A percentile compares a stretch with the other conserved stretches of the same genome.
Evolutionary conservation across 208 protist species (phyloP).

Genomic region (Acanthamoeba rhysodes): DNA sequence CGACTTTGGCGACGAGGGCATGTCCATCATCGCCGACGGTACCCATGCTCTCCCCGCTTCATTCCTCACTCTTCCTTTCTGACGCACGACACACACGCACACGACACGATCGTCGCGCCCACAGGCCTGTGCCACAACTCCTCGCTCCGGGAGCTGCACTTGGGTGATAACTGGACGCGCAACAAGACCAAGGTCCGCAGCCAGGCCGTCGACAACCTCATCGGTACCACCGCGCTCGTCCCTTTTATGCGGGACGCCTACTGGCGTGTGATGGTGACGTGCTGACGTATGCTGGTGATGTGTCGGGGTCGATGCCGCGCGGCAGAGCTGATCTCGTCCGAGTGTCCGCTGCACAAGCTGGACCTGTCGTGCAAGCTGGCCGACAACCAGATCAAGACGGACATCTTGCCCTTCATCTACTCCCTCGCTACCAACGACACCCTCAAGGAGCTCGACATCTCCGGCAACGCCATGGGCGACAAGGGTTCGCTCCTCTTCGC

Average conservation of each 20-base stretch:
- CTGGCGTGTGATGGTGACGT: not conserved
- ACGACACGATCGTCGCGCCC: not conserved
- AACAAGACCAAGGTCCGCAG: constrained; percentile 25
- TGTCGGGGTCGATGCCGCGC: not conserved
- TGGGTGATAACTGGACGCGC: constrained; percentile 75
- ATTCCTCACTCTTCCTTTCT: not conserved
- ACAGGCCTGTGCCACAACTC: constrained; percentile 76
- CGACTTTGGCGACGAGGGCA: constrained; percentile 86
- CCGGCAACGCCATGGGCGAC: constrained; percentile 82
- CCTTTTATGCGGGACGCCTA: not conserved
- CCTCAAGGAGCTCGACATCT: constrained; percentile 82
- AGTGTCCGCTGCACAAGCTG: constrained; percentile 39
- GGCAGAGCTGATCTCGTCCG: constrained; percentile 46
- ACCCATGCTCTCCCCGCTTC: not conserved
- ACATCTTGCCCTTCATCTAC: constrained; percentile 84
- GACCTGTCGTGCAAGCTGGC: constrained; percentile 25
- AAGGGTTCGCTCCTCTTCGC: not conserved
- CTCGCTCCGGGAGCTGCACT: constrained; percentile 75
- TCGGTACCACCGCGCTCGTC: not conserved
- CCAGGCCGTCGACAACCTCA: constrained; percentile 57
- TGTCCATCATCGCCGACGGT: constrained; percentile 80
- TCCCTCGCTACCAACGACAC: constrained; percentile 80
- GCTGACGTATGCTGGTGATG: constrained; percentile 69
- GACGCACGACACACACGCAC: not conserved
- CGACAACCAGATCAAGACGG: constrained; percentile 69